Evolutionary conservation across 768 basidiomycete genomes (phyloP), one percentile per base, ranked within the genome.

Genomic region (Tulasnella sp.): DNA sequence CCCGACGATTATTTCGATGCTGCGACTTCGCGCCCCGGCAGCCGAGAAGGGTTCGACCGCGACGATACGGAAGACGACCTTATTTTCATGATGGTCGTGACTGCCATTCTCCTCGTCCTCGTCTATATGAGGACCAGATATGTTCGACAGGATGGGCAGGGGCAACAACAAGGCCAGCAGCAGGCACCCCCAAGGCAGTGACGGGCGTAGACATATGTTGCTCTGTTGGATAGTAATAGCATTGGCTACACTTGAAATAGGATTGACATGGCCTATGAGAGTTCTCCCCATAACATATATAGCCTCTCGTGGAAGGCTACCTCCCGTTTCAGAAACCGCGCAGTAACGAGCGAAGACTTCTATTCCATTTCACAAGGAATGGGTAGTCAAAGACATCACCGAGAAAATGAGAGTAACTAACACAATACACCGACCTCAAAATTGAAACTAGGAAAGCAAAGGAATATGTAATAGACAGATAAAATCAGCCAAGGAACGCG

Each of bases 1-100:
- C 78, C 71, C 38, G 78, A 79, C 19, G 80, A 81, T 52, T 81
- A 80, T 46, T 81, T 81, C 58, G 68, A 71, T 34, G 79, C 56
- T 27, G 80, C 80, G 5, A 79, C 71, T 19, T 56, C 52, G n/a
- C 42, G 75, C n/a, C 80, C 80, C 10, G 79, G 80, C 12, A 72
- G 78, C 31, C 79, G 71, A 24, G 48, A 68, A 76, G 62, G 78
- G 48, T 52, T 80, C 46, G 78, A 78, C 0, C 42, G 80, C 19
- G 80, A 81, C 62, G 79, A 74, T 19, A 52, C n/a, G 6, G 40
- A 52, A 39, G 80, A 81, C 34, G 80, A 81, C 40, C 52, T 81
- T 31, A 56, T 81, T 31, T 80, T 81, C 73, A 48, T 81, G 68
- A 79, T 68, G 68, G 71, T 75, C 21, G 16, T 81, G 40, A 42